Evolutionary conservation across 164 flowering plant genomes (phyloP).

Genomic region (Nelumbo lutea): DNA sequence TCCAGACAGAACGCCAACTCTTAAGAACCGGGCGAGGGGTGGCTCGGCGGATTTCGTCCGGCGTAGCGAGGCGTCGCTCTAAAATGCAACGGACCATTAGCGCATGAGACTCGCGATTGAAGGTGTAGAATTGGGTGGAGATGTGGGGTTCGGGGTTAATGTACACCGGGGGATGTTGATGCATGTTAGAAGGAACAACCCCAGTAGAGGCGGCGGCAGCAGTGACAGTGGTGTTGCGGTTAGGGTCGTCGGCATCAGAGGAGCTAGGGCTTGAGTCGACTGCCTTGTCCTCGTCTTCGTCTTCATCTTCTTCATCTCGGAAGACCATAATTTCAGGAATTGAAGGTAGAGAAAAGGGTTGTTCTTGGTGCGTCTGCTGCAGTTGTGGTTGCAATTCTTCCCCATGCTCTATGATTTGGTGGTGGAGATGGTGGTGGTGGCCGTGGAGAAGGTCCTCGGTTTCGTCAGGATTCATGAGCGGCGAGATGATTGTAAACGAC

Average conservation of each 20-base stretch:
- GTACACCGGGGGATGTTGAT: slow-evolving; percentile 10
- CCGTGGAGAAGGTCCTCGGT: slow-evolving; percentile 21
- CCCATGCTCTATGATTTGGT: slow-evolving; percentile 11
- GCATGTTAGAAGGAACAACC: slow-evolving; percentile 3
- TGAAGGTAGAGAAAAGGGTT: slow-evolving; percentile 18
- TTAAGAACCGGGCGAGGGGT: slow-evolving; percentile 63
- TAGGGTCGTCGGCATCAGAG: slow-evolving; percentile 28
- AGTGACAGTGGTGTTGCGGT: not conserved
- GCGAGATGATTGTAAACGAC: not conserved
- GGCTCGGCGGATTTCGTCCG: slow-evolving; percentile 77
- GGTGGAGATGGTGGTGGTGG: slow-evolving; percentile 22
- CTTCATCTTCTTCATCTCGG: slow-evolving; percentile 31
- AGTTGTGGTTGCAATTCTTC: slow-evolving; percentile 5
- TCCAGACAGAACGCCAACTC: slow-evolving; percentile 96
- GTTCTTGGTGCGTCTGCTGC: slow-evolving; percentile 20
- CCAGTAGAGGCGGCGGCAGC: not conserved
- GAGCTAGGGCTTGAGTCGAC: slow-evolving; percentile 30
- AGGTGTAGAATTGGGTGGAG: slow-evolving; percentile 92
- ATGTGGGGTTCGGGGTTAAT: slow-evolving; percentile 81
- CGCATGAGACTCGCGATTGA: slow-evolving; percentile 72
- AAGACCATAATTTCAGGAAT: slow-evolving; percentile 50
- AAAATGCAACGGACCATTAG: slow-evolving; percentile 76
- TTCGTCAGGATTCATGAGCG: slow-evolving; percentile 41
- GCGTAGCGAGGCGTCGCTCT: slow-evolving; percentile 56
- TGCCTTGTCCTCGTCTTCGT: slow-evolving; percentile 21